Evolutionary conservation across 2,329 filamentous ascomycete genomes (phyloP), one percentile per base, ranked within the genome.

Genomic region (Ceratocystis cubensis): DNA sequence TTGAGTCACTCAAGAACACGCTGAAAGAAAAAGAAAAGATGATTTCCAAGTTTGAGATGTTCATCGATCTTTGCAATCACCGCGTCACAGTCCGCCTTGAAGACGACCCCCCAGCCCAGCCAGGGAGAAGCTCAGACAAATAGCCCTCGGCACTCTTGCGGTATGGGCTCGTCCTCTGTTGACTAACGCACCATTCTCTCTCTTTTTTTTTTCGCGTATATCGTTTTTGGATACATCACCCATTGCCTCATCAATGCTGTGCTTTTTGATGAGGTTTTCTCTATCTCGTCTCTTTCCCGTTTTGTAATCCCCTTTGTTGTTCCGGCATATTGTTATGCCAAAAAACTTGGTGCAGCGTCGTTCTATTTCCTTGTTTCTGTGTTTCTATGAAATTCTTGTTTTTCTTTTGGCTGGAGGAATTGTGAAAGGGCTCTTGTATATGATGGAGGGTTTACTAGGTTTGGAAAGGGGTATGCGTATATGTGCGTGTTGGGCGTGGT

Each of bases 51-150:
- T 87, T 86, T 70, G 84, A 87, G 74, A 84, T 85, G 80, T 87
- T 87, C 65, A 86, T 87, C 71, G 84, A 87, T 73, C 85, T 87
- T 65, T 87, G 84, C 72, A 87, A 87, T 71, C 79, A 85, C 72
- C 77, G 84, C 63, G 84, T 87, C 69, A 87, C 87, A 78, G 77
- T 85, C 65, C 82, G 81, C 69, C 75, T 86, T 15, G 74, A 66
- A 25, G 68, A 68, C 41, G 64, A 66, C 3, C 63, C 45, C 74
- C 72, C 66, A 71, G 72, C 69, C 37, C 65, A 61, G 67, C 28
- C 53, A n/a, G 65, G 65, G 59, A 69, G 53, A 62, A 66, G 70
- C 65, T 50, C 61, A 5, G 50, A 41, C 37, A 68, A 65, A 64
- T 66, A 68, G 48, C 13, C 3, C n/a, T 33, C 28, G 10, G 37